These are phyloP conservation scores for Chlamydomonas sphaeroides DNA, from an alignment of 139 green algal species.

Conservation along the genomic window DNA sequence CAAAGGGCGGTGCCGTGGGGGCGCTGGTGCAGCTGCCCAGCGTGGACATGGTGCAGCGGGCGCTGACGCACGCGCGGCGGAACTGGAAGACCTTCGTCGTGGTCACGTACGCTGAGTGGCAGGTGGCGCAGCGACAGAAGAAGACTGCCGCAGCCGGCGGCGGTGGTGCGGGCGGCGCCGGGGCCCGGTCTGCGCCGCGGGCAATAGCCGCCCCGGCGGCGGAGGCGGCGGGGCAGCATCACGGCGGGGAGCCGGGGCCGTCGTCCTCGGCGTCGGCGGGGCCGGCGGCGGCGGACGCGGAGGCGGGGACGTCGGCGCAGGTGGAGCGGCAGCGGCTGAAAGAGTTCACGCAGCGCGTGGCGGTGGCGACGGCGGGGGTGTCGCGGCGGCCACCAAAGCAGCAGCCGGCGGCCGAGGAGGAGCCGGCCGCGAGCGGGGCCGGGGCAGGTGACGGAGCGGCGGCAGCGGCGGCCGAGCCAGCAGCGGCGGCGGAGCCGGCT, in stretches of 20 bases:
- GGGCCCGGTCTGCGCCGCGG: not conserved
- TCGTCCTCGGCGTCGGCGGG: not conserved
- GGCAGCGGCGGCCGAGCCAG: not conserved
- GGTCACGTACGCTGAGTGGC: slow-evolving; percentile 6
- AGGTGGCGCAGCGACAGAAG: not conserved
- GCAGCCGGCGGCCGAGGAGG: too few relatives aligned
- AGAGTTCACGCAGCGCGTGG: slow-evolving; percentile 1
- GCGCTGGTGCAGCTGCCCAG: slow-evolving; percentile 14
- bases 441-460: not conserved
- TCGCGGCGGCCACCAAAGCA: too few relatives aligned
- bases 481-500: not conserved
- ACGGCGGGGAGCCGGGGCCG: too few relatives aligned
- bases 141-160: not conserved
- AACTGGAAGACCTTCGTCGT: not conserved
- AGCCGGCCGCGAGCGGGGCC: too few relatives aligned
- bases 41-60: not conserved
- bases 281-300: too few relatives aligned
- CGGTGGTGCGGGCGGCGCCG: not conserved
- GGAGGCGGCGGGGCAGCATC: not conserved
- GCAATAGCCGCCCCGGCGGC: too few relatives aligned
- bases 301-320: too few relatives aligned
- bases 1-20: not conserved
- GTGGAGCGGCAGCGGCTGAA: not conserved
- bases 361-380: not conserved
- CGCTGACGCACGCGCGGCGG: not conserved